Percentiles rank a stretch among this genome's conserved stretches.
phyloP scores from a whole-genome alignment of 768 basidiomycete genomes.

The Rhodosporidiobolus sp. region DNA sequence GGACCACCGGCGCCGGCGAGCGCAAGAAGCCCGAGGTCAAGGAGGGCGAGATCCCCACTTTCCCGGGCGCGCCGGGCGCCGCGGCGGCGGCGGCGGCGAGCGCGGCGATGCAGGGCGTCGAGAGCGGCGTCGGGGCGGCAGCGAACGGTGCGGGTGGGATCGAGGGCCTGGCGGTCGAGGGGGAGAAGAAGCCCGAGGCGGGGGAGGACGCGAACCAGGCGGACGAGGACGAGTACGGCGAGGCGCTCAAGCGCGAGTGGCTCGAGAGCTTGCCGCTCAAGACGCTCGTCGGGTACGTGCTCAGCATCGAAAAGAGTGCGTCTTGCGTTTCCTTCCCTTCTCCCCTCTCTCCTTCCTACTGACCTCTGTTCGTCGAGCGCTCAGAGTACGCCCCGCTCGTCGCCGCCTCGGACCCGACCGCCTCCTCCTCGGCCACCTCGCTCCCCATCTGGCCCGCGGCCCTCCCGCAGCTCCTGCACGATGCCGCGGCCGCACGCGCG shows the following conservation, averaged over 20 bases:
- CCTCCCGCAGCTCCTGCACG: not conserved
- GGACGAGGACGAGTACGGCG: not conserved
- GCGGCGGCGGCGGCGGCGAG: too few relatives aligned
- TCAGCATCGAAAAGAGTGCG: slow-evolving; percentile 30
- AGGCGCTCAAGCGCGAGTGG: slow-evolving; percentile 11
- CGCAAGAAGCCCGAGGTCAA: not conserved
- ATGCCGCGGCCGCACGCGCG: not conserved
- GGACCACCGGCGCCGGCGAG: slow-evolving; percentile 22
- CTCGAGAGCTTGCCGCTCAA: slow-evolving; percentile 18
- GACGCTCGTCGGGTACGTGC: slow-evolving; percentile 21
- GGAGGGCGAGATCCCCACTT: not conserved
- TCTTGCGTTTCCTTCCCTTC: not conserved
- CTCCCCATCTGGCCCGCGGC: slow-evolving; percentile 32
- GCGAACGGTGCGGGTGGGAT: not conserved
- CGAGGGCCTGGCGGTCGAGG: not conserved
- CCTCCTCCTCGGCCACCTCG: not conserved
- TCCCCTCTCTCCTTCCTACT: not conserved
- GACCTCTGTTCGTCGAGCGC: too few relatives aligned
- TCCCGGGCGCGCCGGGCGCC: too few relatives aligned
- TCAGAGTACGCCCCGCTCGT: slow-evolving; percentile 13
- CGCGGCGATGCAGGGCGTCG: too few relatives aligned
- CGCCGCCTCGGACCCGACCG: not conserved
- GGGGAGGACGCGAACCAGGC: not conserved
- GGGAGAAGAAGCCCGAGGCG: slow-evolving; percentile 1
- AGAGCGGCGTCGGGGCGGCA: not conserved